Conservation (phyloP, 768 basidiomycete genomes). For the Termitomyces titanicus region DNA sequence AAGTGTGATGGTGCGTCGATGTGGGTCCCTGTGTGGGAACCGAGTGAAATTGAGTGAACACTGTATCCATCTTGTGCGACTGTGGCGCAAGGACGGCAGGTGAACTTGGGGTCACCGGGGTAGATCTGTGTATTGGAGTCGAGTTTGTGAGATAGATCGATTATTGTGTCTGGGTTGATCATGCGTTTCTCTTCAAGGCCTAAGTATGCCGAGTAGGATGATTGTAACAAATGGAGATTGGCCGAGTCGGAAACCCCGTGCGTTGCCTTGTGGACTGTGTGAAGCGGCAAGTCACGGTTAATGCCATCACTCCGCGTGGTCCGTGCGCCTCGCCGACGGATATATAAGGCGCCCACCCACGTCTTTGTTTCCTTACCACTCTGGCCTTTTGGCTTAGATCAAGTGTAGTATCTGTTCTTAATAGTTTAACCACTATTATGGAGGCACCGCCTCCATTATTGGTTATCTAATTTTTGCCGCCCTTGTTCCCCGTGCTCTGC, state of each 20-base stretch:
- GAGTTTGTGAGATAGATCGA: conserved; percentile 57
- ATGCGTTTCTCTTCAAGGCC: not conserved
- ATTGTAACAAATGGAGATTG: too few species aligned
- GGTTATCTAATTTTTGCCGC: conserved; percentile 58
- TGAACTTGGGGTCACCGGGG: conserved; percentile 52
- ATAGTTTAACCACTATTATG: conserved; percentile 72
- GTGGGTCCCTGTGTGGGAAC: conserved; percentile 77
- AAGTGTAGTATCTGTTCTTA: conserved; percentile 98
- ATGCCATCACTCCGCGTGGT: conserved; percentile 7
- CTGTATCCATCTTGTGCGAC: conserved; percentile 45
- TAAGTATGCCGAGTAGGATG: too few species aligned
- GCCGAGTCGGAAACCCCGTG: too few species aligned
- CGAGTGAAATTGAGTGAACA: conserved; percentile 49
- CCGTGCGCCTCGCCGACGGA: conserved; percentile 7
- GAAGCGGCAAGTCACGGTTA: too few species aligned
- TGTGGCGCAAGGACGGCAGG: conserved; percentile 31
- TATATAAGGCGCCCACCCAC: conserved; percentile 1
- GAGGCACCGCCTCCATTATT: conserved; percentile 49
- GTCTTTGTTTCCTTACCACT: conserved; percentile 56
- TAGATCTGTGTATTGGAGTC: conserved; percentile 43
- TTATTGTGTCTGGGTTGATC: conserved; percentile 21
- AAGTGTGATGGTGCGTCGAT: conserved; percentile 79
- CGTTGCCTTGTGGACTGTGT: too few species aligned
- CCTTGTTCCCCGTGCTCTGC: conserved; percentile 51
- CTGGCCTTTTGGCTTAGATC: conserved; percentile 96